Evolutionary conservation across 345 rosid genomes (phyloP).

Genomic region (Populus simonii): DNA sequence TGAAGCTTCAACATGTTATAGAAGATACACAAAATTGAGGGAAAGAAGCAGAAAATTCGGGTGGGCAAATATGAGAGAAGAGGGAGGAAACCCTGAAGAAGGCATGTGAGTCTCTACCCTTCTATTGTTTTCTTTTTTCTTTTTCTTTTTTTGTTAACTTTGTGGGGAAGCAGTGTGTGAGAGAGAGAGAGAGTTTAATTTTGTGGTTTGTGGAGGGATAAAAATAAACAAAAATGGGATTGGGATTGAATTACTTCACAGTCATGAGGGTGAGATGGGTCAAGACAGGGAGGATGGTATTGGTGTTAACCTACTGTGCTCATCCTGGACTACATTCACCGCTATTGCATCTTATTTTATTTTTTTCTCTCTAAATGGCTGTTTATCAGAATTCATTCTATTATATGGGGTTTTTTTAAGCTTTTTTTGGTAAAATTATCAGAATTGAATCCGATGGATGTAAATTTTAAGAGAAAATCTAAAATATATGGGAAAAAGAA

Average conservation of each 20-base stretch:
- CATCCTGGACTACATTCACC: slow-evolving; percentile 2
- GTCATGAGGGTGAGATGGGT: neutral
- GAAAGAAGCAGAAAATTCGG: slow-evolving; percentile 34
- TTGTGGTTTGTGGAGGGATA: neutral
- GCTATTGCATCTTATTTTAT: slow-evolving; percentile 2
- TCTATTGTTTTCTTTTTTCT: neutral
- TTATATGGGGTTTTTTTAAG: neutral
- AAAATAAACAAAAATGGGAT: neutral
- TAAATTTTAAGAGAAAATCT: too few relatives aligned
- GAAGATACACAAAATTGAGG: slow-evolving; percentile 9
- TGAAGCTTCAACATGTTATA: slow-evolving; percentile 12
- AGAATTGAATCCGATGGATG: neutral
- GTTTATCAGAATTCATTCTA: neutral
- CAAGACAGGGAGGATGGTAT: neutral
- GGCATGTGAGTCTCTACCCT: slow-evolving; percentile 6
- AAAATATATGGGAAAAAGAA: too few relatives aligned
- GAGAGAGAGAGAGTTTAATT: neutral
- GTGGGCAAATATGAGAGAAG: slow-evolving; percentile 6
- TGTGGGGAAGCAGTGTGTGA: neutral
- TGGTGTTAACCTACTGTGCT: slow-evolving; percentile 5
- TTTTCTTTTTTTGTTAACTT: neutral
- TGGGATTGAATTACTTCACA: slow-evolving; percentile 10
- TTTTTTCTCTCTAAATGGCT: neutral
- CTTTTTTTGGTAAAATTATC: neutral
- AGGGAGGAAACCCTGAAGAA: slow-evolving; percentile 22